Conservation (phyloP, 306 rosid species). For the Alnus glutinosa region DNA sequence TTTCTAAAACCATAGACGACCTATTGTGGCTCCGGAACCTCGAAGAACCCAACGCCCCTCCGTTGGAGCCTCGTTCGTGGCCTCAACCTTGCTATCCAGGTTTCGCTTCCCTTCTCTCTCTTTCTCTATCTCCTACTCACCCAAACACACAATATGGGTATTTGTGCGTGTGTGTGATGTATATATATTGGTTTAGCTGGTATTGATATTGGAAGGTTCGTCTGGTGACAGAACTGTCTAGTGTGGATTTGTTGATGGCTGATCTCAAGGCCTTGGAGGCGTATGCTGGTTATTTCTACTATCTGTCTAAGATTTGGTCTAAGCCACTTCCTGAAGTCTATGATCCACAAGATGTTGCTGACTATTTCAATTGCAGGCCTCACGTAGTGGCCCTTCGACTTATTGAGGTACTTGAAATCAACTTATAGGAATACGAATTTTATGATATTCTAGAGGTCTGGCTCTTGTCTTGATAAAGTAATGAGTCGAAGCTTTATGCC, state of each 20-base stretch:
- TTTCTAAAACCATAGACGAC: conserved; percentile 60
- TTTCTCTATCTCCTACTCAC: neutral
- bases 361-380: conserved; percentile 77
- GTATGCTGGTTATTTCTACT: conserved; percentile 67
- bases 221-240: conserved; percentile 59
- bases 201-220: conserved; percentile 12
- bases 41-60: conserved; percentile 66
- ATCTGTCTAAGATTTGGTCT: conserved; percentile 73
- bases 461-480: conserved; percentile 1
- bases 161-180: conserved; percentile 3
- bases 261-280: conserved; percentile 87
- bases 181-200: neutral
- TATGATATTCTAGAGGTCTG: neutral
- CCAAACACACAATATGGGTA: neutral
- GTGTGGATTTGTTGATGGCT: conserved; percentile 72
- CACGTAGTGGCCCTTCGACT: conserved; percentile 77
- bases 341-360: conserved; percentile 71
- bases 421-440: neutral
- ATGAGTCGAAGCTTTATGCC: neutral
- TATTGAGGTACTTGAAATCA: conserved; percentile 60
- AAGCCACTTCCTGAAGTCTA: conserved; percentile 90
- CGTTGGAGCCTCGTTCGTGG: conserved; percentile 50
- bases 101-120: conserved; percentile 18
- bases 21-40: conserved; percentile 76
- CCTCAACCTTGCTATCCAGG: conserved; percentile 93